phyloP scores from a whole-genome alignment of 2,329 filamentous ascomycete genomes.

The Ramularia collo-cygni region DNA sequence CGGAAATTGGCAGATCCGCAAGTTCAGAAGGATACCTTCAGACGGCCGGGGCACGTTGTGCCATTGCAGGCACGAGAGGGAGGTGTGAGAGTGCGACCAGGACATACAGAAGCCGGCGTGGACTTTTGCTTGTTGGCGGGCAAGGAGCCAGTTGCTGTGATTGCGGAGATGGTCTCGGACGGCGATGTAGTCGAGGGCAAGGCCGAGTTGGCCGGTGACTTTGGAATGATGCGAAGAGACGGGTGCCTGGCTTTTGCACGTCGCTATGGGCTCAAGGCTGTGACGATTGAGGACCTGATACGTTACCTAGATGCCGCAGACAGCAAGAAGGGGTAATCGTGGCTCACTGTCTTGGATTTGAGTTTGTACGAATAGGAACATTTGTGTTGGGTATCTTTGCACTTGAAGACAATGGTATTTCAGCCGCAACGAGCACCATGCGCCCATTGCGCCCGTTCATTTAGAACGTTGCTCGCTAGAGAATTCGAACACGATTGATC shows the following conservation, averaged over 20 bases:
- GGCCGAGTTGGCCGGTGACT: constrained; percentile 55
- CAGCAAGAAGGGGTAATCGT: constrained; percentile 6
- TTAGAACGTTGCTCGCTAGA: no score
- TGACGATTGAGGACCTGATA: constrained; percentile 89
- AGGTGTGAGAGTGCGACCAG: constrained; percentile 69
- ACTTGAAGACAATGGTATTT: no score
- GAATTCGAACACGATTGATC: no score
- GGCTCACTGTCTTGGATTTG: background rate
- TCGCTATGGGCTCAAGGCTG: constrained; percentile 83
- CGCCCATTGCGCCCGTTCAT: no score
- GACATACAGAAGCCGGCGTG: constrained; percentile 89
- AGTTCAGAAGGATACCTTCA: constrained; percentile 55
- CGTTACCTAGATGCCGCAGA: constrained; percentile 56
- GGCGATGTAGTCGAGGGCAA: constrained; percentile 64
- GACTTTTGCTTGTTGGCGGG: constrained; percentile 85
- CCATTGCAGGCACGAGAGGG: constrained; percentile 73
- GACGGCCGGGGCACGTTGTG: constrained; percentile 83
- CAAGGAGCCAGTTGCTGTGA: constrained; percentile 69
- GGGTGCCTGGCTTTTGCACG: constrained; percentile 81
- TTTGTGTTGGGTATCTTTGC: no score
- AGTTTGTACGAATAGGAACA: background rate
- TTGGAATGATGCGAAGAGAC: constrained; percentile 88
- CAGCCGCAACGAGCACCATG: no score
- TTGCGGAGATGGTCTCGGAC: constrained; percentile 87
- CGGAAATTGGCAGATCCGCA: constrained; percentile 64